Percentiles rank a stretch among this genome's conserved stretches.
Evolutionary conservation across 2,329 filamentous ascomycete species (phyloP).

Genomic region (Arthrobotrys megalospora): DNA sequence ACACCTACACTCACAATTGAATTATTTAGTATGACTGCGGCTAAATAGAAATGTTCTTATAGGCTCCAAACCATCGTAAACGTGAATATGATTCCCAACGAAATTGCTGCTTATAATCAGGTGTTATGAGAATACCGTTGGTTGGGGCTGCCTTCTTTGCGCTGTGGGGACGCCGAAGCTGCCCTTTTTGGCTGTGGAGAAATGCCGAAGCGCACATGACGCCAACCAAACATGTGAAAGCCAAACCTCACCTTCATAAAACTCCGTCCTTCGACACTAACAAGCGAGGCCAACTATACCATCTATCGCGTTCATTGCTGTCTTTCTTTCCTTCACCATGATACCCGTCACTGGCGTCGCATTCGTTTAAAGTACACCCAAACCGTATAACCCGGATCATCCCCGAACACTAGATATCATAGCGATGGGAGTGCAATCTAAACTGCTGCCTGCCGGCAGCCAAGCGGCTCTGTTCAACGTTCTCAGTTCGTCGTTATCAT

Average conservation of each 20-base stretch:
- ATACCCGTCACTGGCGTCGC: slow-evolving; percentile 51
- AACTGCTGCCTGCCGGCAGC: slow-evolving; percentile 72
- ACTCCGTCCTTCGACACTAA: slow-evolving; percentile 39
- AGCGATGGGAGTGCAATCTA: slow-evolving; percentile 82
- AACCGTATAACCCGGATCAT: slow-evolving; percentile 9
- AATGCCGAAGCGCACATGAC: slow-evolving; percentile 61
- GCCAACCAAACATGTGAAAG: slow-evolving; percentile 61
- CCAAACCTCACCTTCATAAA: slow-evolving; percentile 38
- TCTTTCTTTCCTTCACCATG: slow-evolving; percentile 44
- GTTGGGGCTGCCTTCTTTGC: slow-evolving; percentile 48
- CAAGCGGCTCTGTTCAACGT: slow-evolving; percentile 73
- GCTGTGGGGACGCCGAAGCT: slow-evolving; percentile 51
- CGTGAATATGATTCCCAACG: slow-evolving; percentile 5
- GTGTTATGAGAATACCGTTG: slow-evolving; percentile 25
- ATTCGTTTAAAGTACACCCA: slow-evolving; percentile 30
- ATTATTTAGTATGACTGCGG: too few species aligned
- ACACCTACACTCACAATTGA: too few species aligned
- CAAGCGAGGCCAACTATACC: background rate
- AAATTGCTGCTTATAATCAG: slow-evolving; percentile 22
- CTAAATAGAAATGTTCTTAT: too few species aligned
- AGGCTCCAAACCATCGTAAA: too few species aligned
- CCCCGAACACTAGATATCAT: slow-evolving; percentile 13
- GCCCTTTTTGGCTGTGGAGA: slow-evolving; percentile 55
- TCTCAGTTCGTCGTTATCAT: slow-evolving; percentile 76
- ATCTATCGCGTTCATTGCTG: slow-evolving; percentile 29